Evolutionary conservation across 2,329 filamentous ascomycete species (phyloP), one percentile per base, ranked within the genome.

Genomic region (Arthroderma uncinatum): DNA sequence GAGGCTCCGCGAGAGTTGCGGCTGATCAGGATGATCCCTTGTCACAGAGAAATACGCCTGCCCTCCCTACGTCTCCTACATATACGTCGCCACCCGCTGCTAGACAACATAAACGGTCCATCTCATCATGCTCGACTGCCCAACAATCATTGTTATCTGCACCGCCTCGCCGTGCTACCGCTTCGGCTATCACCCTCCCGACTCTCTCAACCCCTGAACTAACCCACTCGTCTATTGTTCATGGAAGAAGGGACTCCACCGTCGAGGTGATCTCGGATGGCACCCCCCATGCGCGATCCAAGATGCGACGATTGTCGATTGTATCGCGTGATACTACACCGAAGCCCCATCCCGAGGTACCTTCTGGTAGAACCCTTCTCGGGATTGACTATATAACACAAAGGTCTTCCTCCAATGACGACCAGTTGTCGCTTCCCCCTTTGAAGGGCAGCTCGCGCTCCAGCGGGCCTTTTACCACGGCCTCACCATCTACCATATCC

Each of bases 311-410:
- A 56, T 39, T 42, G 6, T 53, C 57, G 2, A 23, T 33, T 48
- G 14, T 30, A 25, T 52, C 42, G 16, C 25, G 34, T 14, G 54
- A 55, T 21, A 9, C 16, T 21, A 30, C 50, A 14, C 54, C 39
- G 2, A 44, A 37, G 30, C 10, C 9, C n/a, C 21, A 19, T n/a
- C 28, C 30, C 10, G 52, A 55, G 9, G 14, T 54, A 54, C 50
- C 58, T 19, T 34, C 50, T 36, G 54, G 53, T 4, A 62, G 58
- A 52, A 57, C 53, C 16, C 44, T 62, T 14, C 61, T 59, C 34
- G 57, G 61, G 30, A 62, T 62, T 19, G 53, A 59, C 14, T 62
- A 61, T 52, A 62, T 62, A 12, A 62, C 61, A 3, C 59, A 56
- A 16, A 62, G 59, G 56, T 54, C 59, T 4, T 59, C 61, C 5